Percentiles rank a stretch among this genome's conserved stretches.
Evolutionary conservation across 257 asterid genomes (phyloP).

Genomic region (Sherardia arvensis): DNA sequence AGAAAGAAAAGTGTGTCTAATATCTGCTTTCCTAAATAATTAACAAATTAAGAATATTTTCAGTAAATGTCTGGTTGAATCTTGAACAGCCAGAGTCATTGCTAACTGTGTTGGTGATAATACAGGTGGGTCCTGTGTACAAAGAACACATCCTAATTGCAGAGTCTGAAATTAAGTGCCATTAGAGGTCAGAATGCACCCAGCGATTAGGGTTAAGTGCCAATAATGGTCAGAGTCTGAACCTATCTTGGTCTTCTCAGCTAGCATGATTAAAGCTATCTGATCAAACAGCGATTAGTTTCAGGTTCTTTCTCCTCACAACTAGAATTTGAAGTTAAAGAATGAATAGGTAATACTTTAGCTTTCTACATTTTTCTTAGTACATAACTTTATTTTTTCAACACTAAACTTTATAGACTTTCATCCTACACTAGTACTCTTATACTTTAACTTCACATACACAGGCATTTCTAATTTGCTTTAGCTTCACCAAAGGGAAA

Average conservation of each 20-base stretch:
- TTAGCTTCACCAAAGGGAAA: neutral
- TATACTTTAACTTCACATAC: neutral
- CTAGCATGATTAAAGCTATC: too few relatives aligned
- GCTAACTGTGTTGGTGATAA: neutral
- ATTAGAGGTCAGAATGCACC: neutral
- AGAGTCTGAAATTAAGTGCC: neutral
- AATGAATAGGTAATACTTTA: too few relatives aligned
- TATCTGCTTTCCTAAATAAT: neutral
- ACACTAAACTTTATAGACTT: neutral
- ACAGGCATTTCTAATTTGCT: neutral
- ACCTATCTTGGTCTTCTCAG: neutral
- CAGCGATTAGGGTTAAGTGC: neutral
- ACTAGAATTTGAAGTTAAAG: too few relatives aligned
- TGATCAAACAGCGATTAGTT: too few relatives aligned
- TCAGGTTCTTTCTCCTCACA: too few relatives aligned
- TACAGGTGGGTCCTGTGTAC: neutral
- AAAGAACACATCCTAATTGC: too few relatives aligned
- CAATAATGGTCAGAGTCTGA: neutral
- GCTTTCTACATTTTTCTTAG: neutral
- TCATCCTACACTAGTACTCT: neutral
- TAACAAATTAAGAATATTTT: neutral
- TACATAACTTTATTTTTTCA: neutral
- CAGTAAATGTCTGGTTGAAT: neutral
- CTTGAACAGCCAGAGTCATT: neutral
- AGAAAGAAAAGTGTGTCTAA: neutral